Evolutionary conservation across 768 basidiomycete genomes (phyloP).

Genomic region (Mrakia hoshinonis): DNA sequence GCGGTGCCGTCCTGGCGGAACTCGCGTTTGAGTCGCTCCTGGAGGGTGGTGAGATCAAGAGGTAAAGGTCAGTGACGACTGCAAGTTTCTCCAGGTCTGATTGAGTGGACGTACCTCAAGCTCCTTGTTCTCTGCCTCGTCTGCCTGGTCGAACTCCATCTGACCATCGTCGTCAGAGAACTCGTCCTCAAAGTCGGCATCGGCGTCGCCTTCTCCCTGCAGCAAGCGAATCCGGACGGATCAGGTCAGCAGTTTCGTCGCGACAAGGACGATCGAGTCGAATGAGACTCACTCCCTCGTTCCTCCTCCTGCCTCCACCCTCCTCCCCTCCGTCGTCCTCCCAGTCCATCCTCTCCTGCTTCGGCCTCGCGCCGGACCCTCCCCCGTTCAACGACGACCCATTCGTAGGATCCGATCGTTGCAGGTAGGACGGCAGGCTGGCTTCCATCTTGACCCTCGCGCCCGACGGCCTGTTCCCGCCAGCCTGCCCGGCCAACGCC

Average conservation of each 20-base stretch:
- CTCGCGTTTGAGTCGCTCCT: constrained; percentile 27
- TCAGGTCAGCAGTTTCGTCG: background rate
- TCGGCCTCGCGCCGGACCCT: background rate
- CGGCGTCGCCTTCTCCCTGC: constrained; percentile 23
- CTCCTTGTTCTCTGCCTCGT: constrained; percentile 28
- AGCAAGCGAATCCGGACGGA: background rate
- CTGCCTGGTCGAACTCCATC: constrained; percentile 27
- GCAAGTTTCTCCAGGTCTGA: no score
- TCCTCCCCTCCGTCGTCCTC: constrained; percentile 16
- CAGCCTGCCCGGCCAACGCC: background rate
- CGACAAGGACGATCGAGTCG: background rate
- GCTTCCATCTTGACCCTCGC: background rate
- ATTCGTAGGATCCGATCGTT: background rate
- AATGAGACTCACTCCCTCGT: constrained; percentile 10
- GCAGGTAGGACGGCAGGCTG: constrained; percentile 3
- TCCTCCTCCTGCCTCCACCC: constrained; percentile 5
- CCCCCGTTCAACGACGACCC: background rate
- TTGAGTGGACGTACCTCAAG: constrained; percentile 14
- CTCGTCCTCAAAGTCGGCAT: constrained; percentile 27
- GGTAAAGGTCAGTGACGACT: background rate
- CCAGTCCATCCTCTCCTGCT: constrained; percentile 17
- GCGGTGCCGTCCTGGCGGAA: constrained; percentile 24
- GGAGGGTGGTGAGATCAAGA: background rate
- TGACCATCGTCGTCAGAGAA: constrained; percentile 29
- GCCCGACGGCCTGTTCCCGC: background rate